Conservation (phyloP, 371 early-diverging fungal species). For the Lichtheimia ramosa region DNA sequence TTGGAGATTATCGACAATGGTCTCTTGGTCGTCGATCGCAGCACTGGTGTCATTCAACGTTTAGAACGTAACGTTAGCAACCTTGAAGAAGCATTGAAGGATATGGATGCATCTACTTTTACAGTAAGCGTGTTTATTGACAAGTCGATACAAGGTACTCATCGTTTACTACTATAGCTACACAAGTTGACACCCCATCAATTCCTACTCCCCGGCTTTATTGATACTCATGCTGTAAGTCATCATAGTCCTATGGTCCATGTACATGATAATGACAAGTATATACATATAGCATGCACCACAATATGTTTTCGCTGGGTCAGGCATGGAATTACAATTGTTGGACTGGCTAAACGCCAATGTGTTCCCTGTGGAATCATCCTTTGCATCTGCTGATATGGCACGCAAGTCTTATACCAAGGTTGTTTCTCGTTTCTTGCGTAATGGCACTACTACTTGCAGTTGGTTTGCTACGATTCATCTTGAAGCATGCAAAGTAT, state of each 20-base stretch:
- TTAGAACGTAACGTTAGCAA: constrained; percentile 43
- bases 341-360: constrained; percentile 86
- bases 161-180: constrained; percentile 26
- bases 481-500: constrained; percentile 62
- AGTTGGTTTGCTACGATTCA: constrained; percentile 93
- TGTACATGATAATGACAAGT: too few relatives aligned
- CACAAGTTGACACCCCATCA: constrained; percentile 51
- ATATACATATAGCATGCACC: constrained; percentile 75
- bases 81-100: constrained; percentile 21
- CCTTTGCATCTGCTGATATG: constrained; percentile 60
- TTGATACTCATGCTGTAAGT: constrained; percentile 86
- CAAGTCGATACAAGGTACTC: too few relatives aligned
- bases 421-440: constrained; percentile 68
- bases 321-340: constrained; percentile 87
- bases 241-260: too few relatives aligned
- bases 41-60: constrained; percentile 56
- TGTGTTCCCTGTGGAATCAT: constrained; percentile 84
- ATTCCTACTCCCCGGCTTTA: constrained; percentile 84
- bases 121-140: constrained; percentile 8
- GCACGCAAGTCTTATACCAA: constrained; percentile 66
- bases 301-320: constrained; percentile 87
- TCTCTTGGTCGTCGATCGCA: constrained; percentile 55
- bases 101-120: constrained; percentile 4
- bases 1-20: constrained; percentile 58
- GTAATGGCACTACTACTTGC: constrained; percentile 84